Evolutionary conservation across 495 filamentous ascomycete genomes (phyloP).

Genomic region (Aspergillus leporis): DNA sequence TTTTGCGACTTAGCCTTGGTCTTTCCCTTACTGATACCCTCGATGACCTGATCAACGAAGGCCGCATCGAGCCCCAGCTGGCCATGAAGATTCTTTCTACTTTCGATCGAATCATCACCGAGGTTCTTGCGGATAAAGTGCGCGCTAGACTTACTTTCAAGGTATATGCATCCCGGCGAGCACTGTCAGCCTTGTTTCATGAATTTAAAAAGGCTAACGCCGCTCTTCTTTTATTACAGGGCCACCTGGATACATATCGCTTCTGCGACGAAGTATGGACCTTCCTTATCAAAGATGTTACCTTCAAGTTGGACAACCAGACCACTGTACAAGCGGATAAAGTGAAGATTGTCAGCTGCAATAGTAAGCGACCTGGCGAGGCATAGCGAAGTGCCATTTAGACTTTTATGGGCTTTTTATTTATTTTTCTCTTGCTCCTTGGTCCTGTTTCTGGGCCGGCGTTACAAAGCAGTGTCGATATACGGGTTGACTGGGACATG

Average conservation of each 20-base stretch:
- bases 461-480: neutral
- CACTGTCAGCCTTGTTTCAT: neutral
- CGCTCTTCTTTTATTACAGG: conserved; percentile 50
- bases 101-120: conserved; percentile 87
- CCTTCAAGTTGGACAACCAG: conserved; percentile 91
- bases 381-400: conserved; percentile 29
- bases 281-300: conserved; percentile 97
- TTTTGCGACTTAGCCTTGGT: conserved; percentile 66
- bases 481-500: neutral
- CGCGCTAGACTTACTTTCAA: conserved; percentile 93
- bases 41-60: conserved; percentile 89
- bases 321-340: conserved; percentile 67
- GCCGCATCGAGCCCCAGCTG: conserved; percentile 93
- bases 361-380: conserved; percentile 80
- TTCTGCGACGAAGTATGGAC: conserved; percentile 99
- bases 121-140: conserved; percentile 86
- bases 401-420: conserved; percentile 9
- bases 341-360: conserved; percentile 98
- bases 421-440: conserved; percentile 17
- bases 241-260: conserved; percentile 96
- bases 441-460: neutral
- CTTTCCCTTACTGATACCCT: conserved; percentile 91
- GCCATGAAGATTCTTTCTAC: conserved; percentile 96
- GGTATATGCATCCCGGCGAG: conserved; percentile 55
- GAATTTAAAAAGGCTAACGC: conserved; percentile 15